phyloP scores from a whole-genome alignment of 371 early-diverging fungal species.

The Mucor velutinosus region DNA sequence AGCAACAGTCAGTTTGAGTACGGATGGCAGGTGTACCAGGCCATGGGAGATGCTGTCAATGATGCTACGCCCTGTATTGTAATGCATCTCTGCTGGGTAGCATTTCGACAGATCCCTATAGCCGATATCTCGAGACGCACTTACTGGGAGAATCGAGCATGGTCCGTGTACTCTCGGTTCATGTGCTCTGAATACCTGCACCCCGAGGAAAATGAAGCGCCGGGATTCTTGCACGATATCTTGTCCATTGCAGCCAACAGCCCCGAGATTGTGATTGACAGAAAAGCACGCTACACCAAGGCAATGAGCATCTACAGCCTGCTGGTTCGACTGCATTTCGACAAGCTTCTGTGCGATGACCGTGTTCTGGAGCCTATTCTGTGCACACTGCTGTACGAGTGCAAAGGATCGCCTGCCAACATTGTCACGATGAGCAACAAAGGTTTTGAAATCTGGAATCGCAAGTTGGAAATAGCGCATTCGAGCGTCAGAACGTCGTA shows the following conservation, averaged over 20 bases:
- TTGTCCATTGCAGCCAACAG: constrained; percentile 32
- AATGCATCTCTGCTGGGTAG: constrained; percentile 44
- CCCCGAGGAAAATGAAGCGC: constrained; percentile 36
- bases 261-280: constrained; percentile 21
- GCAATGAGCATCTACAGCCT: constrained; percentile 33
- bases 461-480: constrained; percentile 15
- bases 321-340: constrained; percentile 22
- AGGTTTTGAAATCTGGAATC: constrained; percentile 34
- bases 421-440: constrained; percentile 27
- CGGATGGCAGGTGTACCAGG: constrained; percentile 38
- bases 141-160: constrained; percentile 41
- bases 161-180: constrained; percentile 39
- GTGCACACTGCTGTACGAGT: constrained; percentile 35
- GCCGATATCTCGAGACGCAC: constrained; percentile 27
- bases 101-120: constrained; percentile 17
- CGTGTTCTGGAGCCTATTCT: constrained; percentile 39
- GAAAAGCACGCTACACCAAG: constrained; percentile 32
- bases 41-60: constrained; percentile 35
- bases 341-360: constrained; percentile 32
- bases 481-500: not conserved
- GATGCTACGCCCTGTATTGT: constrained; percentile 36
- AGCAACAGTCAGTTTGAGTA: constrained; percentile 36
- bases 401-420: constrained; percentile 21
- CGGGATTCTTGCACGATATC: constrained; percentile 38
- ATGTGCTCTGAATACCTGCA: constrained; percentile 44